Conservation (phyloP, 1,284 basidiomycete genomes). For the Ustilago trichophora region DNA sequence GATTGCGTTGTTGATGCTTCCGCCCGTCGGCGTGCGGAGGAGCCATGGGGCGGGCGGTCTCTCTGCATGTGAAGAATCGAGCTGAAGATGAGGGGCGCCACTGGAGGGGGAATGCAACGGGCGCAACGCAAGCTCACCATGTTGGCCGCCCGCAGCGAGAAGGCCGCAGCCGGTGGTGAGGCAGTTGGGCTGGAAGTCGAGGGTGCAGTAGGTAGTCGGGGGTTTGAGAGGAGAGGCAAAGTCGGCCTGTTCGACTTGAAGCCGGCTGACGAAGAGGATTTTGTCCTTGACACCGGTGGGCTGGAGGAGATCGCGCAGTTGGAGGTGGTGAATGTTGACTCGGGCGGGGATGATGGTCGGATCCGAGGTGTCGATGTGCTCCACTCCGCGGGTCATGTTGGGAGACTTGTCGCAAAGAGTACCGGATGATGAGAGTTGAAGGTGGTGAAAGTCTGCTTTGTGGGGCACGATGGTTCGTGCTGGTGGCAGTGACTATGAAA, state of each 20-base stretch:
- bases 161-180: constrained; percentile 71
- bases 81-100: constrained; percentile 7
- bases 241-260: constrained; percentile 50
- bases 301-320: constrained; percentile 53
- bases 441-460: too few relatives aligned
- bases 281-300: constrained; percentile 38
- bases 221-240: constrained; percentile 39
- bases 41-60: constrained; percentile 55
- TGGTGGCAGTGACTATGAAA: too few relatives aligned
- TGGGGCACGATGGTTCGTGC: too few relatives aligned
- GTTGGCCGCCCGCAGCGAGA: constrained; percentile 83
- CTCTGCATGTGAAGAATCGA: constrained; percentile 10
- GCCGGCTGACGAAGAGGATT: constrained; percentile 48
- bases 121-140: constrained; percentile 79
- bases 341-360: constrained; percentile 44
- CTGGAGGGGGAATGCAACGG: constrained; percentile 67
- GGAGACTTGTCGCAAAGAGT: neutral
- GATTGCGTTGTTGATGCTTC: constrained; percentile 83
- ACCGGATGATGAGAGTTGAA: too few relatives aligned
- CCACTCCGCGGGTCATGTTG: constrained; percentile 24
- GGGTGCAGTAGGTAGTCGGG: constrained; percentile 73
- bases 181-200: constrained; percentile 75
- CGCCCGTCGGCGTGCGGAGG: constrained; percentile 71
- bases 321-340: constrained; percentile 53
- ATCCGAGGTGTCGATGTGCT: constrained; percentile 15